Percentiles rank a stretch among this genome's conserved stretches.
Conservation (phyloP, 352 stramenopile genomes). For the Phytophthora cactorum region DNA sequence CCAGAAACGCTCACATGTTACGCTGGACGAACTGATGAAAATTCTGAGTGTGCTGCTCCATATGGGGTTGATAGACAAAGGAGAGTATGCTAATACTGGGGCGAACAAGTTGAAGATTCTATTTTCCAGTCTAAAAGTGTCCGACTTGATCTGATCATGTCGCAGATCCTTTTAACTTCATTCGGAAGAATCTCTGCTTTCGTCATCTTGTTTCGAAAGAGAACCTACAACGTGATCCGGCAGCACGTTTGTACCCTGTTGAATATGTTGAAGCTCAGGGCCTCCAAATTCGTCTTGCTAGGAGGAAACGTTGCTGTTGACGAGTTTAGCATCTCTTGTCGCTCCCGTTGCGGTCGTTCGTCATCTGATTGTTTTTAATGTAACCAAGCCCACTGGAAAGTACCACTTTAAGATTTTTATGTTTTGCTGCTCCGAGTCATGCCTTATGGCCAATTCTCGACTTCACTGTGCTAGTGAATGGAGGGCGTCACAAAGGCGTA, state of each 20-base stretch:
- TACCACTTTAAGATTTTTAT: conserved; percentile 6
- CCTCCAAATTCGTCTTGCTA: neutral
- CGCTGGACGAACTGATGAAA: neutral
- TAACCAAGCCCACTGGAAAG: conserved; percentile 24
- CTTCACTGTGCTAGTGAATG: neutral
- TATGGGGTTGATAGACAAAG: neutral
- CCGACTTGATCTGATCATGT: neutral
- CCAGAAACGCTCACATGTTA: conserved; percentile 1
- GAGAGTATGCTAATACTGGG: neutral
- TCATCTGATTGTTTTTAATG: conserved; percentile 17
- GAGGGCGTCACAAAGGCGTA: conserved; percentile 7
- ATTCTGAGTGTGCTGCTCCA: neutral
- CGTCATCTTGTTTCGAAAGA: neutral
- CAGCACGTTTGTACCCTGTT: neutral
- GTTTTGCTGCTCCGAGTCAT: neutral
- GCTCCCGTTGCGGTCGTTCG: neutral
- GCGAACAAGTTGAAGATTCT: neutral
- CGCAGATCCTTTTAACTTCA: neutral
- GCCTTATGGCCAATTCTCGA: neutral
- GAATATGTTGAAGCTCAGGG: neutral
- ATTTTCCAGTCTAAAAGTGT: neutral
- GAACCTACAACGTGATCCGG: neutral
- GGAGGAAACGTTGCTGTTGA: conserved; percentile 9
- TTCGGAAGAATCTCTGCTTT: neutral
- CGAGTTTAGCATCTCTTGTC: conserved; percentile 13